These are phyloP conservation scores for Lactarius sp. DNA, from an alignment of 768 basidiomycete species.

Conservation along the genomic window DNA sequence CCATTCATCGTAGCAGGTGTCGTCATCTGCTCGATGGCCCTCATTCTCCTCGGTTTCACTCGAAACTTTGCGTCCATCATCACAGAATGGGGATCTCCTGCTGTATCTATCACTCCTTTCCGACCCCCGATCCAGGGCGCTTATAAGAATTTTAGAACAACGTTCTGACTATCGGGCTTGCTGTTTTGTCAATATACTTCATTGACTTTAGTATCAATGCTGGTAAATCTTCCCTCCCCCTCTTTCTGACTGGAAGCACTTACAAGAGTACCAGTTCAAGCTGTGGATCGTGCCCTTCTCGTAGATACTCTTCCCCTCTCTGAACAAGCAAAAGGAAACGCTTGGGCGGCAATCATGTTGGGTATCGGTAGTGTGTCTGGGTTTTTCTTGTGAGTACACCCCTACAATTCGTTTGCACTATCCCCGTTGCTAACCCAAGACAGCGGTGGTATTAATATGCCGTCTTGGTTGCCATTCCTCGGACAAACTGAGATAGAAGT, in stretches of 20 bases:
- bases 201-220: conserved; percentile 65
- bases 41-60: conserved; percentile 83
- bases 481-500: conserved; percentile 79
- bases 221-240: conserved; percentile 31
- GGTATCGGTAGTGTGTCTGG: conserved; percentile 82
- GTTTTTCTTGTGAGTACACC: conserved; percentile 70
- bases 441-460: conserved; percentile 80
- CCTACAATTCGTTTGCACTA: not conserved
- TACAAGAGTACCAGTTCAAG: conserved; percentile 53
- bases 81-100: conserved; percentile 32
- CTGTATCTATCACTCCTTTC: conserved; percentile 30
- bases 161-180: conserved; percentile 66
- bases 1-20: conserved; percentile 80
- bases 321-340: conserved; percentile 80
- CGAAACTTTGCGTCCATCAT: conserved; percentile 56
- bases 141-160: conserved; percentile 47
- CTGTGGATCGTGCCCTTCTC: conserved; percentile 84
- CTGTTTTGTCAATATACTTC: conserved; percentile 62
- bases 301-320: conserved; percentile 77
- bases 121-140: not conserved
- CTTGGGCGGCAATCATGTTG: conserved; percentile 94
- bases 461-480: conserved; percentile 61
- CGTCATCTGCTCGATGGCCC: conserved; percentile 59
- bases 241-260: conserved; percentile 35
- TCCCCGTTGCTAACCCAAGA: not conserved